Evolutionary conservation across 805 yeast genomes (phyloP), one percentile per base, ranked within the genome.

Genomic region (Saccharomycopsis oosterbeekiorum): DNA sequence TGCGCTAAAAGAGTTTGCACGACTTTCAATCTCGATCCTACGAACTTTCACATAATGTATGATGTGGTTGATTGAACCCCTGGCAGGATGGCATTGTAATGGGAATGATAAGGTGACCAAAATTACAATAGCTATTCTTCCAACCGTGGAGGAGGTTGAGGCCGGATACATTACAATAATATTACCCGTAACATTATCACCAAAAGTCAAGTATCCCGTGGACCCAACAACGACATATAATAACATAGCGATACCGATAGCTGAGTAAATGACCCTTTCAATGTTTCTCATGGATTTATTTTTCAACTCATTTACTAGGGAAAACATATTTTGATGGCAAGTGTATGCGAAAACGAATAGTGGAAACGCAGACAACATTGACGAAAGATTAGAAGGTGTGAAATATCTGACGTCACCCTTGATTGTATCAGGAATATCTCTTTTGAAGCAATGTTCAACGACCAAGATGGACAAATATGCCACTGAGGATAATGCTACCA

Each of bases 251-350:
- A 81, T 70, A 0, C 80, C 76, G 63, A 90, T 81, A 1, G 92
- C 84, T 9, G 73, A 65, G 19, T 71, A 63, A 24, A 85, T 80
- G 43, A 89, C 77, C 19, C 68, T 72, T 61, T 76, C 73, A 63
- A 84, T 75, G 40, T 74, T 75, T 6, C 69, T 62, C n/a, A 80
- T 73, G 0, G 86, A 74, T 64, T 79, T 80, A 66, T 83, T 83
- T 37, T 71, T 73, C 36, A 92, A 79, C 74, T 93, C 98, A 68
- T 92, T 93, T 60, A 91, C 81, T 60, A 92, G 82, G 0, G 96
- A 84, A 68, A 89, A 90, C 90, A 89, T 89, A 74, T 93, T 93
- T 72, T 93, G 97, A 70, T 93, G 97, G 68, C 97, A 94, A 0
- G 98, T 93, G 73, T 84, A 93, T 0, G 97, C 97, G 76, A 93